Evolutionary conservation across 2,329 filamentous ascomycete species (phyloP), one percentile per base, ranked within the genome.

Genomic region (Aspergillus niger): DNA sequence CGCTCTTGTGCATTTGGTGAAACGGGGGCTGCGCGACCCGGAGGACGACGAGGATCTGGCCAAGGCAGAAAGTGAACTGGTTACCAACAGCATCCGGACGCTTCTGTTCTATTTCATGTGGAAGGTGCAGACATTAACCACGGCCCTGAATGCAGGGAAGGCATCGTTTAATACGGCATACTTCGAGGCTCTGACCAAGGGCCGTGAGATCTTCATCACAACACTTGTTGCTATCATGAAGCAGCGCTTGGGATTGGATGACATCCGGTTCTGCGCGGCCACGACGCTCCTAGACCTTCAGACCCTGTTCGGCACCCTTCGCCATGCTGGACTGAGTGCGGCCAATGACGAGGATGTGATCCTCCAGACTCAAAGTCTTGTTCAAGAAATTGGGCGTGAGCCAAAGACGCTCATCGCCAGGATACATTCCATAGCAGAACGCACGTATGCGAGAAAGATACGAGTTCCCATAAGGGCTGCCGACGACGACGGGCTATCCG

Each of bases 21-120:
- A 88, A 65, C 89, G 93, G 50, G 94, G 91, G 53, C 83, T 88
- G 54, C 86, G 89, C 48, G 83, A 74, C 55, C 64, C 71, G 32
- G 87, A 89, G 57, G 80, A 87, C 3, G 86, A 92, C 57, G 85
- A 89, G 47, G 89, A 90, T 13, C 83, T 89, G 26, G 90, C 92
- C 64, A 87, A 87, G 47, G 80, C 91, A 11, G 94, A 98, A 74
- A 91, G 95, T 66, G 88, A 91, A 65, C 82, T 95, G 47, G 88
- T 92, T 6, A 82, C 86, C 2, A 89, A 89, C 68, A 89, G 92
- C 30, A 90, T 96, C 69, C 89, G 90, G 65, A 84, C 88, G 2
- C 83, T 90, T 54, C 83, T 92, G 50, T 92, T 96, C 77, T 98
- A 97, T 78, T 96, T 97, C 73, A 91, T 96, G 87, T 99, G 95